Evolutionary conservation across 768 basidiomycete species (phyloP), one percentile per base, ranked within the genome.

Genomic region (Saitozyma sp.): DNA sequence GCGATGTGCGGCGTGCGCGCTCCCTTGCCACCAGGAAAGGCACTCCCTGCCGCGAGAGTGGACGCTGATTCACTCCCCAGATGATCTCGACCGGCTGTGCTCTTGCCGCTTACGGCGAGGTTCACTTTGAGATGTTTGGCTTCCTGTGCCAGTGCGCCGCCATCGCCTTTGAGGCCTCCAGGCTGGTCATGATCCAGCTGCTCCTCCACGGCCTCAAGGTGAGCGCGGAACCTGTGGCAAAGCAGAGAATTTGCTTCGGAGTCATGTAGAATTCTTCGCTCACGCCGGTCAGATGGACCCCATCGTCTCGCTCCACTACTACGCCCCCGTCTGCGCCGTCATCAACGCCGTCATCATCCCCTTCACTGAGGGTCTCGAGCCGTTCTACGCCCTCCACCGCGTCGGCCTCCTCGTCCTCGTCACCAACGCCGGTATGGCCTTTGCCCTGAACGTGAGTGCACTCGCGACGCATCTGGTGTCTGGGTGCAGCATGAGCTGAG

Each of bases 151-250:
- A 98, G 79, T 88, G 89, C 9, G 86, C 88, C 41, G 94, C 93
- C 17, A 90, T 98, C 67, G 85, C 78, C 87, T 97, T 97, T 75
- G 95, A 99, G 80, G 89, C 76, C 8, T 75, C 73, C 20, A 88
- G 96, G 54, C 85, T 99, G n/a, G 93, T 99, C 38, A 92, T 96
- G 87, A 97, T 99, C 65, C 90, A 99, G 79, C 86, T 95, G 58
- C 86, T 99, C 50, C 83, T 99, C 0, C 92, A 97, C 78, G 93
- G 94, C 45, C 83, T 97, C 77, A 96, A 96, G 69, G 71, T 73
- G 29, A 52, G 65, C 43, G 11, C 9, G 14, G 42, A 45, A 14
- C 16, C 37, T 17, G 14, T 41, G 10, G 37, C 9, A 10, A 51
- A n/a, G 19, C 37, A 14, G 20, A 40, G 58, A 5, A 29, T 29